Base-by-base conservation (phyloP, 164 flowering plant species). In the Platanus orientalis region DNA sequence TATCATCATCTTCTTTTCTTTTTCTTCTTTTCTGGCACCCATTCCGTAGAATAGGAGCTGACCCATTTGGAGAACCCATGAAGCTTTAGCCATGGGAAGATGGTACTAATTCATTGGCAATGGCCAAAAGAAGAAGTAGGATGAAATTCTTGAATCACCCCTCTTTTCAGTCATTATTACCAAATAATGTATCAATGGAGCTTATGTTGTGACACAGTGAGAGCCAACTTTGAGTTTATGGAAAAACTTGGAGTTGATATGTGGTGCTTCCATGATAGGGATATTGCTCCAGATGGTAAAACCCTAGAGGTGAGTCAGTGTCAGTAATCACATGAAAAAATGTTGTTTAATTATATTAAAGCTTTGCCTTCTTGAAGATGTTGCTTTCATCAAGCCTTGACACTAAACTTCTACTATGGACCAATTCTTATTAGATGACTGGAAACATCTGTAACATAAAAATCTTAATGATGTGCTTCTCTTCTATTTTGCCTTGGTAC, bases 1-100 rank as follows among this genome's bases (percentile, higher is more conserved):
- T n/a, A n/a, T n/a, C n/a, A n/a, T n/a, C n/a, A n/a, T n/a, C n/a
- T n/a, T n/a, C n/a, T n/a, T n/a, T n/a, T n/a, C n/a, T n/a, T n/a
- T n/a, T n/a, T n/a, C n/a, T n/a, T n/a, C n/a, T n/a, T n/a, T 94
- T 91, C 79, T 94, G 99, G 99, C 99, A 94, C 62, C 91, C 97
- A 54, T 94, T 94, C 72, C 90, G 97, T 65, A 96, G 97, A 29
- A 85, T 89, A 1, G 96, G 99, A 61, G 89, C 71, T 47, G 99
- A 94, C 45, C 96, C 96, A 14, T 94, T 94, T 80, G 99, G 99
- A 65, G 83, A 86, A 1, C 75, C 89, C 23, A 94, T 97, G 26
- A 91, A 94, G 77, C n/a, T 48, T 56, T 94, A 97, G 99, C 99
- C 99, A 3, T 91, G 99, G 99, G 99, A 94, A 78, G 99, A 94